These are phyloP conservation scores for Aureobasidium sp. DNA, from an alignment of 2,329 filamentous ascomycete species.

Conservation along the genomic window DNA sequence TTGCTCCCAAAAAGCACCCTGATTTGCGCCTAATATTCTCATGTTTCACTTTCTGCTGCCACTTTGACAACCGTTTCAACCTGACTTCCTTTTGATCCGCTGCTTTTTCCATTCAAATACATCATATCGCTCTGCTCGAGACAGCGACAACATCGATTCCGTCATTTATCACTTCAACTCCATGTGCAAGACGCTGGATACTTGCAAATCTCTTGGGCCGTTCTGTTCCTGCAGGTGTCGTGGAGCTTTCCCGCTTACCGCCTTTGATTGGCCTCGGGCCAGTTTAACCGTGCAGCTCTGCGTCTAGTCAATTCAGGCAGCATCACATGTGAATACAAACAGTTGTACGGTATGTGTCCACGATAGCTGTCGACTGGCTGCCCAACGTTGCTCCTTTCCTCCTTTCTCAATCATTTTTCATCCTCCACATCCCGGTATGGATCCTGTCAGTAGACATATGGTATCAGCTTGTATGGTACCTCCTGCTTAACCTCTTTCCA, in stretches of 20 bases:
- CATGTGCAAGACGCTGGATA: no score
- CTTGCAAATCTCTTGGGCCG: background rate
- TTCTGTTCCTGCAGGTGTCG: background rate
- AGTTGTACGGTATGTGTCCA: background rate
- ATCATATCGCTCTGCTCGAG: background rate
- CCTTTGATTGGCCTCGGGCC: background rate
- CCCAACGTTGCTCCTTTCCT: background rate
- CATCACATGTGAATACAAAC: background rate
- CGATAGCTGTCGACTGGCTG: background rate
- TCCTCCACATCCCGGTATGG: background rate
- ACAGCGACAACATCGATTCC: background rate
- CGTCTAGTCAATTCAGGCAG: background rate
- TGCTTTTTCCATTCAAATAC: background rate
- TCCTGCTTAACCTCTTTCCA: slow-evolving; percentile 21
- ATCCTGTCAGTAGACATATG: slow-evolving; percentile 21
- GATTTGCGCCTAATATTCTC: background rate
- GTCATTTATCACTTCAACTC: background rate
- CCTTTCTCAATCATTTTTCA: background rate
- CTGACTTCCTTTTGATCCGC: background rate
- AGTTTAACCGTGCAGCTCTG: slow-evolving; percentile 7
- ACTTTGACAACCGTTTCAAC: background rate
- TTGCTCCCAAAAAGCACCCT: background rate
- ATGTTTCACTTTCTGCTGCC: background rate
- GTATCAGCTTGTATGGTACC: slow-evolving; percentile 23
- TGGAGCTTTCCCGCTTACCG: background rate